These are phyloP conservation scores for Pichia nanzhaoensis DNA, from an alignment of 805 yeast species.

Conservation along the genomic window DNA sequence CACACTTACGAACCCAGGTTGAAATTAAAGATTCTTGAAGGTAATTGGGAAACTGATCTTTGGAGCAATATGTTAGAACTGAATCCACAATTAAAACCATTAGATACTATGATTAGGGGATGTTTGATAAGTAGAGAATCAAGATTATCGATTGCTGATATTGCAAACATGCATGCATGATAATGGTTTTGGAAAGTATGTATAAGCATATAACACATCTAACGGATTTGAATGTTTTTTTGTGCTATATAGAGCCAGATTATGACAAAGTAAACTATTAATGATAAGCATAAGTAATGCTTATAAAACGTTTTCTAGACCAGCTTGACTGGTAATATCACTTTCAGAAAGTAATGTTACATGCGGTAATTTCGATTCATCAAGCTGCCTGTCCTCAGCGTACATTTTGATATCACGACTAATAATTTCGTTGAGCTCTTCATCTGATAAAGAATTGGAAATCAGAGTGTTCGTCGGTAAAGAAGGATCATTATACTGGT, in stretches of 20 bases:
- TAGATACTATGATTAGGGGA: conserved; percentile 1
- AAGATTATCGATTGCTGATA: conserved; percentile 7
- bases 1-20: conserved; percentile 80
- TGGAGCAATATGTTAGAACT: conserved; percentile 1
- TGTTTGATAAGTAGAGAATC: conserved; percentile 6
- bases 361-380: conserved; percentile 5
- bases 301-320: not conserved
- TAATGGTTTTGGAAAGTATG: not conserved
- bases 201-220: not conserved
- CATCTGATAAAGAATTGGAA: conserved; percentile 25
- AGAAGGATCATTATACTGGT: conserved; percentile 6
- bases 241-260: no score
- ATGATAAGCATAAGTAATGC: not conserved
- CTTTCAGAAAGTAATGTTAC: conserved; percentile 10
- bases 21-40: conserved; percentile 63
- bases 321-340: conserved; percentile 9
- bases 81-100: not conserved
- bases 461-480: not conserved
- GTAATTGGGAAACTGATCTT: conserved; percentile 30
- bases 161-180: not conserved
- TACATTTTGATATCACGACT: conserved; percentile 3
- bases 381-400: conserved; percentile 1
- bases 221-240: no score
- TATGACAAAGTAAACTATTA: no score
- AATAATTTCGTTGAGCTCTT: conserved; percentile 41